Evolutionary conservation across 768 basidiomycete genomes (phyloP), one percentile per base, ranked within the genome.

Genomic region (Amanita polypyramis): DNA sequence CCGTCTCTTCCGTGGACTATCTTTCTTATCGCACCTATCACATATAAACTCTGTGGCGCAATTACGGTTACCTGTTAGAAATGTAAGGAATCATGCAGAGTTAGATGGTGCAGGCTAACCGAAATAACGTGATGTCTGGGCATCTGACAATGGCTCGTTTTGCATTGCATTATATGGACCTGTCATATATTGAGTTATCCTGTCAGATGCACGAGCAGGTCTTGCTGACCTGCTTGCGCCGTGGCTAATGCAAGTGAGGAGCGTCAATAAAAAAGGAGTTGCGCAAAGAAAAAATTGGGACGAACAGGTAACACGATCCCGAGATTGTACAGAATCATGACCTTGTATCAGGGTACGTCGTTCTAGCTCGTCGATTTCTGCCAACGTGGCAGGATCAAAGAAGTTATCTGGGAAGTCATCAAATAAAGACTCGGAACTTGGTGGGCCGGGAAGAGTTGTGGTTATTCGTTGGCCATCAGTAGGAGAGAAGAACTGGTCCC

Each of bases 341-440:
- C 45, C 20, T n/a, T 17, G 48, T 21, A 54, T 50, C 11, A 56
- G 36, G 27, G 58, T 56, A 39, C 58, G 60, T 44, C 65, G 60
- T 55, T 80, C 78, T 27, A 80, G 45, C 10, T 62, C 63, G 56
- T 76, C 75, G 17, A 80, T 57, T 43, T 75, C 64, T 10, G 64
- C 65, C 27, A 74, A 57, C 52, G 69, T 64, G 34, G 61, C 43
- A 6, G 58, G 44, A 49, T 72, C 67, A 53, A 70, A 55, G 9
- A 63, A 60, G 7, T 62, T 62, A 45, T 64, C 60, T 15, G 30
- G 30, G 36, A 36, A 29, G 38, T 30, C 50, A n/a, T 51, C 47
- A 43, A 33, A 50, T 12, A 52, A 49, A 40, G 36, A 19, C 19
- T 40, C 21, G 23, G 51, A 42, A 40, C 58, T 47, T 30, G 25